Evolutionary conservation across 768 basidiomycete species (phyloP), one percentile per base, ranked within the genome.

Genomic region (Hygrophoropsis aurantiaca): DNA sequence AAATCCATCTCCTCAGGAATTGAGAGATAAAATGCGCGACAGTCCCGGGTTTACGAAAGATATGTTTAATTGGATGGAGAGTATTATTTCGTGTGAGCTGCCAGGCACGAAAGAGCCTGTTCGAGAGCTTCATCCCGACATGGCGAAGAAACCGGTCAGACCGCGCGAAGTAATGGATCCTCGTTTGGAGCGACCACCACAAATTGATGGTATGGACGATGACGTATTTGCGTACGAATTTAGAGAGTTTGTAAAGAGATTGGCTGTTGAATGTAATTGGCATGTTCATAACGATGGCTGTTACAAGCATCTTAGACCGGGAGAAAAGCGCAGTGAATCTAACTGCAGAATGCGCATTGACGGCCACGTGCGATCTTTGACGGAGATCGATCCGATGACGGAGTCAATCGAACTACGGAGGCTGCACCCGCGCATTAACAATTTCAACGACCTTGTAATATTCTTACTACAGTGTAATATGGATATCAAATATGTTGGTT

Each of bases 401-500:
- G 19, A 19, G 1, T 55, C 56, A 0, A 50, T 59, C 5, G 10
- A 48, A 1, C 11, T 59, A 4, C n/a, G 41, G 0, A 3, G 54
- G 1, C 20, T 58, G 0, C 49, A 58, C 23, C 51, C 49, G 0
- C 8, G 51, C 3, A 54, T 55, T 5, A 54, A 50, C 6, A 53
- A 53, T 10, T 59, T 32, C 11, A 58, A 57, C 2, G 52, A 58
- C 0, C 4, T 52, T 1, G 11, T 51, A 0, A 4, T 51, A 1
- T 58, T 58, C 30, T 40, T 66, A 2, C 9, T 61, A 11, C 32
- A 56, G 3, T 55, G 56, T 15, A 66, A 68, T 10, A 60, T 60
- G 40, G 67, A 69, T 15, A 60, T 65, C 2, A 65, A 68, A 21
- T 63, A 46, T 26, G 61, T 70, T 2, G 59, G 58, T 0, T 69